Percentiles rank a stretch among this genome's conserved stretches.
These are phyloP conservation scores for Theileria parva DNA, from an alignment of 169 alveolate genomes.

Conservation along the genomic window DNA sequence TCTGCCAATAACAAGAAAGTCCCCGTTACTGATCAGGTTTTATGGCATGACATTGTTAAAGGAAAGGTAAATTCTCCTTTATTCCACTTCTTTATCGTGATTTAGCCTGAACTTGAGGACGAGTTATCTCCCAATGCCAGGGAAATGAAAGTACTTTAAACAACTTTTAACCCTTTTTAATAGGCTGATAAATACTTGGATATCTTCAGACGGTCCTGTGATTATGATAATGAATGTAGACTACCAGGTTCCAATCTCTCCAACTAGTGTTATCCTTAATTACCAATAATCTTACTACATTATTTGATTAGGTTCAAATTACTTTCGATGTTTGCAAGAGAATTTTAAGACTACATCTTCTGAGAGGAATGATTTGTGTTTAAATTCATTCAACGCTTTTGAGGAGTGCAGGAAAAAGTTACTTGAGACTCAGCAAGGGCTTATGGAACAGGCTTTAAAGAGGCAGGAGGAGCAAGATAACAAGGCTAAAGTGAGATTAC, in stretches of 20 bases:
- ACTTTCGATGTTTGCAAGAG: constrained; percentile 73
- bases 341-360: constrained; percentile 53
- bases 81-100: not conserved
- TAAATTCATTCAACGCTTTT: constrained; percentile 56
- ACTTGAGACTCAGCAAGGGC: constrained; percentile 63
- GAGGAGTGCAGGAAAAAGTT: constrained; percentile 71
- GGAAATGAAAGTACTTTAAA: constrained; percentile 76
- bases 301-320: constrained; percentile 63
- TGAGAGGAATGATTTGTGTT: constrained; percentile 62
- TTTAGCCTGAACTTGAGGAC: constrained; percentile 81
- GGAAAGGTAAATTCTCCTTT: constrained; percentile 56
- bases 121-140: constrained; percentile 78
- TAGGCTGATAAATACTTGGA: constrained; percentile 78
- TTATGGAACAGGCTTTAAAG: constrained; percentile 63
- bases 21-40: constrained; percentile 68
- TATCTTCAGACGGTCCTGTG: constrained; percentile 77
- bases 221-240: constrained; percentile 78
- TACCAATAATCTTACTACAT: too few species aligned
- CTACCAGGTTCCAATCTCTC: constrained; percentile 64
- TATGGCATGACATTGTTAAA: constrained; percentile 77
- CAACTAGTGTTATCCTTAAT: too few species aligned
- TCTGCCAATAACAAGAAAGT: constrained; percentile 59
- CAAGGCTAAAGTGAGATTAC: constrained; percentile 59
- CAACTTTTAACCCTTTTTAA: not conserved
- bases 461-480: constrained; percentile 70